phyloP scores from a whole-genome alignment of 2,329 filamentous ascomycete species.

The Ophiostoma sp. region DNA sequence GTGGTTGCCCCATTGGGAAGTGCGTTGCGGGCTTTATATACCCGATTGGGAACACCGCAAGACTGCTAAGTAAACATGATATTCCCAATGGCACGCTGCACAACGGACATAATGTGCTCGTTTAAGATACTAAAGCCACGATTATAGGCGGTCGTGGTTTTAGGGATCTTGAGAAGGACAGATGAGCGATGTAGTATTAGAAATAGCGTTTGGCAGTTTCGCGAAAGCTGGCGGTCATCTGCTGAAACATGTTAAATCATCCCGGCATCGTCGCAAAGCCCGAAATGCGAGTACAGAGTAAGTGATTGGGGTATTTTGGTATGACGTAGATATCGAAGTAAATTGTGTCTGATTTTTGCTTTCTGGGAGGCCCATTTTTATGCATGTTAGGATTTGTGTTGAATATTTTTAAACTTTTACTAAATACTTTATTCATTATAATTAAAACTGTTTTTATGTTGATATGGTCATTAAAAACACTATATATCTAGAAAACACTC shows the following conservation, averaged over 20 bases:
- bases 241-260: background rate
- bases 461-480: no score
- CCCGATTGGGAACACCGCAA: slow-evolving; percentile 13
- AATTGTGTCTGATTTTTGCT: no score
- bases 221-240: background rate
- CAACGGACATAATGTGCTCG: slow-evolving; percentile 16
- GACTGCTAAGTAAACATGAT: background rate
- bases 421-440: no score
- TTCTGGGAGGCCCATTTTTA: no score
- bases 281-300: no score
- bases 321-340: no score
- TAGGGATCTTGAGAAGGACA: background rate
- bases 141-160: background rate
- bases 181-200: background rate
- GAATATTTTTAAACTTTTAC: no score
- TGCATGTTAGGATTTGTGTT: no score
- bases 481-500: no score
- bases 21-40: slow-evolving; percentile 10
- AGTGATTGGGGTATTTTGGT: no score
- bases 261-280: background rate
- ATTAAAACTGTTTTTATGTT: no score
- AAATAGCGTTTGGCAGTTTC: background rate
- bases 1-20: slow-evolving; percentile 19
- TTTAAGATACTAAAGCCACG: background rate
- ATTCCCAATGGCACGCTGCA: background rate